Conservation (phyloP, 306 rosid genomes). For the Cicer judaicum region DNA sequence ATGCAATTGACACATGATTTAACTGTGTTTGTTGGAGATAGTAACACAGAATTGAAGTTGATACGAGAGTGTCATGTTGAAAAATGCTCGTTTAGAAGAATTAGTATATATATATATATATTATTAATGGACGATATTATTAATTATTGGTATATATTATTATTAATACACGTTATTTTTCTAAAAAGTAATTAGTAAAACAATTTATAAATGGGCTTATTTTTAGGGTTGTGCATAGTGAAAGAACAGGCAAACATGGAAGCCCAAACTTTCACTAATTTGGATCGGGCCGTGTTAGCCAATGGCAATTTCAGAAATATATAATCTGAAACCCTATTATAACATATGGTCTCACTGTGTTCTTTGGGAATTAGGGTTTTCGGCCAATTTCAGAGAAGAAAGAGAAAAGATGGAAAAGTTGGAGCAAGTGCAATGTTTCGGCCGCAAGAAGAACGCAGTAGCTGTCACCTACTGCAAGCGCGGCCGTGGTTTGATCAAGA, state of each 20-base stretch:
- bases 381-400: not conserved
- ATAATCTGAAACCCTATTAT: constrained; percentile 12
- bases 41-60: no score
- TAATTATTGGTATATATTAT: no score
- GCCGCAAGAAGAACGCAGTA: constrained; percentile 89
- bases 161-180: no score
- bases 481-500: constrained; percentile 79
- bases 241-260: not conserved
- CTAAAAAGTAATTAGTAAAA: no score
- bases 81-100: no score
- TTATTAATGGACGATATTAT: no score
- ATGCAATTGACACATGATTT: no score
- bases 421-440: constrained; percentile 84
- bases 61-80: no score
- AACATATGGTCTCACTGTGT: not conserved
- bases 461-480: constrained; percentile 92
- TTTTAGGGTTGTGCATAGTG: no score
- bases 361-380: constrained; percentile 31
- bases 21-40: no score
- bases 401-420: constrained; percentile 37
- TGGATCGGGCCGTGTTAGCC: not conserved
- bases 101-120: no score
- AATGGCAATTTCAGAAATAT: not conserved
- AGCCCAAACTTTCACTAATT: not conserved
- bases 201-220: no score